phyloP scores from a whole-genome alignment of 1,284 basidiomycete genomes.

The Moesziomyces globuligerus region DNA sequence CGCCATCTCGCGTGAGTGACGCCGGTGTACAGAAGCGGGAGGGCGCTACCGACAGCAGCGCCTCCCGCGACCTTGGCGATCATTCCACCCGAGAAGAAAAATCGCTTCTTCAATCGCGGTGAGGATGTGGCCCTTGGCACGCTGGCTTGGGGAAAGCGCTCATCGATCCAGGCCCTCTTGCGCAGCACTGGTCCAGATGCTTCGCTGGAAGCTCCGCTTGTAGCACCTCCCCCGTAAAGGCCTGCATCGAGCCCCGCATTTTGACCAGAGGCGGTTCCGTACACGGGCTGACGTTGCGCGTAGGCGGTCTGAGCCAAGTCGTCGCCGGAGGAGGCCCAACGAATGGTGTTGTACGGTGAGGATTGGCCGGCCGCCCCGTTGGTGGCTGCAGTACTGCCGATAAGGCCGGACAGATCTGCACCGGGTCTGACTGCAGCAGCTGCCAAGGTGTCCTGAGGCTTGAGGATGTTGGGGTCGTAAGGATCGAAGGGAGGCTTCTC shows the following conservation, averaged over 20 bases:
- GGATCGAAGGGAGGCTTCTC: slow-evolving; percentile 36
- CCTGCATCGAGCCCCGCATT: too few relatives aligned
- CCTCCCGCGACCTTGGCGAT: slow-evolving; percentile 6
- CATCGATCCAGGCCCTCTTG: slow-evolving; percentile 12
- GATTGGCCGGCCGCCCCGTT: neutral
- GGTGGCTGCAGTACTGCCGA: neutral
- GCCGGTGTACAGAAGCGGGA: slow-evolving; percentile 11
- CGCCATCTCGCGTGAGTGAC: slow-evolving; percentile 22
- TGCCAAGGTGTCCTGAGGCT: slow-evolving; percentile 18
- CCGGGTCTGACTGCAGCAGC: slow-evolving; percentile 11
- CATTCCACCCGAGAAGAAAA: slow-evolving; percentile 13
- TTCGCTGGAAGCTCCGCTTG: too few relatives aligned
- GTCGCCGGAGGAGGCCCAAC: too few relatives aligned
- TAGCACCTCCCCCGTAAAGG: too few relatives aligned
- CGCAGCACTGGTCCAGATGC: slow-evolving; percentile 14
- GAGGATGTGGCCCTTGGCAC: neutral
- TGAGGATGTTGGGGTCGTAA: slow-evolving; percentile 31
- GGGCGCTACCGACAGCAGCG: slow-evolving; percentile 8
- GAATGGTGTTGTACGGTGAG: too few relatives aligned
- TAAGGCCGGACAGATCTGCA: slow-evolving; percentile 3
- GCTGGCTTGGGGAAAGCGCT: neutral
- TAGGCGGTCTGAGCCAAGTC: too few relatives aligned
- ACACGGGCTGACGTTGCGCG: too few relatives aligned
- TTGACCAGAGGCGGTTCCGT: too few relatives aligned
- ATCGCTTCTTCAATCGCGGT: slow-evolving; percentile 21